Evolutionary conservation across 2,329 filamentous ascomycete genomes (phyloP).

Genomic region (Dactylellina parvicollis): DNA sequence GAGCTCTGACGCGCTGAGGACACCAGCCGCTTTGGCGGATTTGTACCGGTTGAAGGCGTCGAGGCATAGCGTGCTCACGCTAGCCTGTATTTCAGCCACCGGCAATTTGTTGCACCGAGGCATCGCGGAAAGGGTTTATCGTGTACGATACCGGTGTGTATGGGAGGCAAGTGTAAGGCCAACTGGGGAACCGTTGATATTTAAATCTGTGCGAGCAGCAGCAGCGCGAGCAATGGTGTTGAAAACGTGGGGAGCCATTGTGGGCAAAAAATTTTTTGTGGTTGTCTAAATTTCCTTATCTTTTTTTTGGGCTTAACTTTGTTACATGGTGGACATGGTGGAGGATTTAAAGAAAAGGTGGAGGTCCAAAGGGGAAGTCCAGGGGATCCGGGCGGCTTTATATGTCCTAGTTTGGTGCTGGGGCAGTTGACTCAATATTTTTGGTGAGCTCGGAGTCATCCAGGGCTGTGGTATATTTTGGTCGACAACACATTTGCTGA

Average conservation of each 20-base stretch:
- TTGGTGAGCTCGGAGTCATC: slow-evolving; percentile 28
- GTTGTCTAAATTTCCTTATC: slow-evolving; percentile 1
- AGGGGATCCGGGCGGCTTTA: slow-evolving; percentile 46
- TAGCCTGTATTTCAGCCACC: slow-evolving; percentile 46
- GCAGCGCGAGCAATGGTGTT: slow-evolving; percentile 6
- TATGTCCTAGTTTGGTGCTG: slow-evolving; percentile 29
- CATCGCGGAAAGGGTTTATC: slow-evolving; percentile 23
- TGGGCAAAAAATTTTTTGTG: slow-evolving; percentile 34
- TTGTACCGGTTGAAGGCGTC: slow-evolving; percentile 47
- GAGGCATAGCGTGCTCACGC: slow-evolving; percentile 52
- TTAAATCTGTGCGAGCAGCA: slow-evolving; percentile 2
- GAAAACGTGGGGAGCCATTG: slow-evolving; percentile 33
- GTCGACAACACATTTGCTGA: slow-evolving; percentile 1
- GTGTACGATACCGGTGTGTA: background rate
- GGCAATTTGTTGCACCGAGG: slow-evolving; percentile 50
- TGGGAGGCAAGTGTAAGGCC: background rate
- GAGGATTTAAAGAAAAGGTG: slow-evolving; percentile 26
- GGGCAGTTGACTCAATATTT: slow-evolving; percentile 25
- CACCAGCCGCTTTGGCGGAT: slow-evolving; percentile 32
- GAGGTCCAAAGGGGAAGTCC: slow-evolving; percentile 47
- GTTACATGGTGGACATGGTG: slow-evolving; percentile 27
- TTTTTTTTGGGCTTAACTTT: slow-evolving; percentile 13
- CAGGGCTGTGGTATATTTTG: slow-evolving; percentile 32
- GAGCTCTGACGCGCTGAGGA: slow-evolving; percentile 13
- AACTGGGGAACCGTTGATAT: background rate